Base-by-base conservation (phyloP, 495 filamentous ascomycete genomes). In the Symbiotaphrina buchneri region DNA sequence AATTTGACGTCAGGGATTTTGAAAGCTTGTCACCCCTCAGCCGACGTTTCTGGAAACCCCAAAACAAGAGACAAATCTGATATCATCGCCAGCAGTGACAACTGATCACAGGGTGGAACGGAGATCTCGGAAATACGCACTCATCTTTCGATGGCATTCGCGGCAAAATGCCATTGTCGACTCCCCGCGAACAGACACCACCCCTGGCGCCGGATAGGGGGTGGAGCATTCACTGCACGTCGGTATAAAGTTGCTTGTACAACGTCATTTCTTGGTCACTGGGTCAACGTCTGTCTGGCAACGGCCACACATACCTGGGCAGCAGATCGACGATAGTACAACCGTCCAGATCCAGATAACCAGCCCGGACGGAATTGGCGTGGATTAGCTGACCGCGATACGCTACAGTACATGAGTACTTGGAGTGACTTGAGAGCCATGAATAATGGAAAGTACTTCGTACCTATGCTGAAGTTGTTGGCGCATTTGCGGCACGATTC, bases 141-240 rank as follows among this genome's bases (percentile, higher is more conserved):
- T 73, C 68, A 93, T 82, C 44, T 75, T 79, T 20, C 58, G 58
- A 51, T 91, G 80, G 45, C 83, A 93, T 39, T 74, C 61, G 8
- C 79, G 65, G 51, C 83, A 92, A 17, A 75, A 63, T 29, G 80
- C 79, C 48, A 68, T 73, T 0, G 71, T 61, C 19, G 73, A 68
- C 28, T 90, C 78, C 21, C 76, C 80, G 15, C 73, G 65, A 1
- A 90, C 76, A 11, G 72, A 61, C 20, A 60, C 54, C 21, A 92
- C 54, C 3, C 77, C 77, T 1, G 68, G 65, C 3, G 48, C 43
- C 14, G 69, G 60, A 34, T 70, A 63, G 0, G 67, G 39, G 2
- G 71, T 74, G 4, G 83, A 91, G 51, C 83, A 93, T 44, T 65
- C 59, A 0, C 65, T 58, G 49, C 83, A 93, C 4, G 80, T 83